A percentile compares a stretch with the other conserved stretches of the same genome.
Conservation (phyloP, 2,329 filamentous ascomycete genomes). For the Teratosphaeriaceae sp. region DNA sequence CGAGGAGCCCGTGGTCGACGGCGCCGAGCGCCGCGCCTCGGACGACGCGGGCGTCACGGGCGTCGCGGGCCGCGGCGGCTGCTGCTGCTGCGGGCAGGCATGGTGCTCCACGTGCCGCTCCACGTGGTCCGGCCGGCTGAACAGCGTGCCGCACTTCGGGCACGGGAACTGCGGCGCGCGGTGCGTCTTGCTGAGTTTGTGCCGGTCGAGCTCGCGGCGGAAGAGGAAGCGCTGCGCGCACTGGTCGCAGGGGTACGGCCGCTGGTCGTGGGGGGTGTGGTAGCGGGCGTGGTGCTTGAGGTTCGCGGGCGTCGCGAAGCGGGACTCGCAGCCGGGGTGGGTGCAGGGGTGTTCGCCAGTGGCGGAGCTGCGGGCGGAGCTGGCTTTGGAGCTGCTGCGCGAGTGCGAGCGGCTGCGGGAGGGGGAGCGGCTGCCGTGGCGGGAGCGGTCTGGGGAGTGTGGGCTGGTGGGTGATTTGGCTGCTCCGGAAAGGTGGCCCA, state of each 20-base stretch:
- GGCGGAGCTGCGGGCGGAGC: neutral
- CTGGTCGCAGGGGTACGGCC: conserved; percentile 1
- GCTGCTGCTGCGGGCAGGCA: neutral
- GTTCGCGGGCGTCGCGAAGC: neutral
- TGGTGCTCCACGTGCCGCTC: neutral
- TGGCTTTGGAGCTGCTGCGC: neutral
- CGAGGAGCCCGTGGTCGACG: neutral
- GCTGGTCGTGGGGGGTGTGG: conserved; percentile 3
- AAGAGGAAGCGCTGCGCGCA: conserved; percentile 3
- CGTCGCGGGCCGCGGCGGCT: too few species aligned
- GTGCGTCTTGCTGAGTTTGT: conserved; percentile 1
- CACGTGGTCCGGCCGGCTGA: conserved; percentile 1
- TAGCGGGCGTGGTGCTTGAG: conserved; percentile 4
- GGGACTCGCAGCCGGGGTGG: neutral
- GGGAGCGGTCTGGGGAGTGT: neutral
- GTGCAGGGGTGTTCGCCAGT: neutral
- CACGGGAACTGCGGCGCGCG: neutral
- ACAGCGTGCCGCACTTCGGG: neutral
- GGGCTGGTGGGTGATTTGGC: neutral
- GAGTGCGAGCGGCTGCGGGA: conserved; percentile 1
- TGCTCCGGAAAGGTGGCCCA: neutral
- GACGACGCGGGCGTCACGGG: neutral
- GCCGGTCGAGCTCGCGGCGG: conserved; percentile 2
- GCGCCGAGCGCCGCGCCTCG: neutral
- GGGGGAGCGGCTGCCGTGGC: neutral